These are phyloP conservation scores for Solanum bukasovii DNA, from an alignment of 257 asterid genomes.

Conservation along the genomic window DNA sequence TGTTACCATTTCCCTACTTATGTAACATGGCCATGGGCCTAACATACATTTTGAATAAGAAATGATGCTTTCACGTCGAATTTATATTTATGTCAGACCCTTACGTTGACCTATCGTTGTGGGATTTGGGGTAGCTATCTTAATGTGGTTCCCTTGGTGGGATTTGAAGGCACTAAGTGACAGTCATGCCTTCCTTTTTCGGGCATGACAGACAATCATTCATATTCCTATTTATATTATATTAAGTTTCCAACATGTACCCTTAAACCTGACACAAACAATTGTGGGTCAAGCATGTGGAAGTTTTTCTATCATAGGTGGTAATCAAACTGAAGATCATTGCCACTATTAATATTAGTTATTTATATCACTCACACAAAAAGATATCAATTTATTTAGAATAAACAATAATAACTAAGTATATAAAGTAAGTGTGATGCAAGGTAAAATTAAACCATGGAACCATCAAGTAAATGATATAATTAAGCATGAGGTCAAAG, in stretches of 20 bases:
- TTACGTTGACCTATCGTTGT: background rate
- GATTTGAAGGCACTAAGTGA: background rate
- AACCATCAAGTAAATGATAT: background rate
- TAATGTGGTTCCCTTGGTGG: background rate
- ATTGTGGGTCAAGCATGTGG: background rate
- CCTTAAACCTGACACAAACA: background rate
- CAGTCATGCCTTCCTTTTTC: background rate
- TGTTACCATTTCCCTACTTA: background rate
- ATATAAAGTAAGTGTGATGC: background rate
- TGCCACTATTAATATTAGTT: background rate
- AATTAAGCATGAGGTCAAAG: background rate
- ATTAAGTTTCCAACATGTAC: background rate
- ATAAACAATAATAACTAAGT: background rate
- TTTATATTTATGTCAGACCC: background rate
- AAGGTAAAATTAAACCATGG: background rate
- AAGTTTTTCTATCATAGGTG: background rate
- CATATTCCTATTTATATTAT: background rate
- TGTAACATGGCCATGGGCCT: background rate
- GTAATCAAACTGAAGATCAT: background rate
- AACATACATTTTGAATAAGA: background rate
- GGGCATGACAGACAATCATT: background rate
- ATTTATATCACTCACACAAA: background rate
- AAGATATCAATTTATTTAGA: background rate
- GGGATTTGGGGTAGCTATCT: background rate
- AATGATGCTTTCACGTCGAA: background rate